Percentiles rank a stretch among this genome's conserved stretches.
Conservation (phyloP, 257 asterid genomes). For the Lycium barbarum region DNA sequence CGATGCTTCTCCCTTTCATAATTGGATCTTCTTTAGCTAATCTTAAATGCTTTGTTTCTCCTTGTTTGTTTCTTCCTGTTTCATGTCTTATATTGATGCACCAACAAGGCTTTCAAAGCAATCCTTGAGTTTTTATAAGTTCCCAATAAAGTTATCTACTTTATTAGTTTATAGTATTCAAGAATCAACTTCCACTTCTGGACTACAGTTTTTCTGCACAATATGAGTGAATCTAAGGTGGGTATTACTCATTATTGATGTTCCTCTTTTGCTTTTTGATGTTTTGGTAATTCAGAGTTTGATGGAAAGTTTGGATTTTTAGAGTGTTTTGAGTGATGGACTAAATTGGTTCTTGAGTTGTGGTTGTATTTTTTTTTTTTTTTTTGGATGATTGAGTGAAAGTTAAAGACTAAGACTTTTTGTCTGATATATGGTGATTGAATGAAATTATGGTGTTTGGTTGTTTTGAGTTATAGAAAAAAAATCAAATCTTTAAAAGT, state of each 20-base stretch:
- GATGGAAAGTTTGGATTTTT: neutral
- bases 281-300: neutral
- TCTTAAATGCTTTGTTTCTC: conserved; percentile 48
- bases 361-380: neutral
- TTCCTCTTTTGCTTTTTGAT: neutral
- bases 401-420: neutral
- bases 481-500: neutral
- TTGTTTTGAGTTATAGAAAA: neutral
- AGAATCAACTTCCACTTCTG: conserved; percentile 21
- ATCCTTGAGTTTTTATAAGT: conserved; percentile 42
- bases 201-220: conserved; percentile 39
- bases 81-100: conserved; percentile 68
- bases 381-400: neutral
- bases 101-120: conserved; percentile 41
- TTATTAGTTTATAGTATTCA: conserved; percentile 46
- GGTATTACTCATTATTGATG: conserved; percentile 26
- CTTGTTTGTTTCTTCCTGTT: conserved; percentile 30
- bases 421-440: conserved; percentile 11
- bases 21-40: conserved; percentile 32
- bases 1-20: conserved; percentile 52
- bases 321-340: too few relatives aligned
- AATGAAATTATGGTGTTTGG: neutral
- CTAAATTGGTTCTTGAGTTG: too few relatives aligned
- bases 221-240: conserved; percentile 73
- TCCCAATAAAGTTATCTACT: conserved; percentile 41